Evolutionary conservation across 108 stramenopile species (phyloP).

Genomic region (Poteriospumella lacustris): DNA sequence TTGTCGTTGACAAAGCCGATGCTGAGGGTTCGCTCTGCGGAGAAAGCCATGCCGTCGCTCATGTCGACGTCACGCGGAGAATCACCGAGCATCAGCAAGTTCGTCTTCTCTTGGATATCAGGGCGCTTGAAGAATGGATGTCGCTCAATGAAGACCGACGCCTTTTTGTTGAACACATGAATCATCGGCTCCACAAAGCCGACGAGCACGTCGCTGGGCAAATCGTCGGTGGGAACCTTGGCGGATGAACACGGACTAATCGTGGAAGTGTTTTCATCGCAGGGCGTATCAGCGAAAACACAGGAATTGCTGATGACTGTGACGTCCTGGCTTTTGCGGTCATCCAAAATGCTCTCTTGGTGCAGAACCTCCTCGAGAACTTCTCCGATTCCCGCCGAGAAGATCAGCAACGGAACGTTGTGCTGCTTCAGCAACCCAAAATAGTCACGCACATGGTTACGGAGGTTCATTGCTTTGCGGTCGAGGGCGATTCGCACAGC

Average conservation of each 20-base stretch:
- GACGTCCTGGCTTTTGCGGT: too few species aligned
- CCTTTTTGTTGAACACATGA: constrained; percentile 34
- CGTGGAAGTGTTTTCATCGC: too few species aligned
- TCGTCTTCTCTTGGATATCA: neutral
- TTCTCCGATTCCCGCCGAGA: constrained; percentile 36
- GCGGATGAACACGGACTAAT: too few species aligned
- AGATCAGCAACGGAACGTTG: constrained; percentile 30
- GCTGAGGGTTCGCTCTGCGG: constrained; percentile 1
- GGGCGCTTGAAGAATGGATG: neutral
- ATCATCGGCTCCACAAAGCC: constrained; percentile 6
- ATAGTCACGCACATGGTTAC: constrained; percentile 8
- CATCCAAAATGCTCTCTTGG: neutral
- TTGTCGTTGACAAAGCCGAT: constrained; percentile 35
- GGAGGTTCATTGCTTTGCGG: constrained; percentile 1
- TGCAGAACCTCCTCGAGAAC: constrained; percentile 28
- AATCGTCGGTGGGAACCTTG: too few species aligned
- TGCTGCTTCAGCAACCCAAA: neutral
- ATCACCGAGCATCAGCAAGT: constrained; percentile 30
- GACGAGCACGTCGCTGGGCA: too few species aligned
- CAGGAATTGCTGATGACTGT: too few species aligned
- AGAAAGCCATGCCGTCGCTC: constrained; percentile 25
- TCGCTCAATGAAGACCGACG: neutral
- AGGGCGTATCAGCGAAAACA: too few species aligned
- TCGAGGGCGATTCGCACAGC: constrained; percentile 19
- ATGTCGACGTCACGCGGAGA: constrained; percentile 27